Evolutionary conservation across 805 yeast genomes (phyloP), one percentile per base, ranked within the genome.

Genomic region (Gaillardinia entomophila): DNA sequence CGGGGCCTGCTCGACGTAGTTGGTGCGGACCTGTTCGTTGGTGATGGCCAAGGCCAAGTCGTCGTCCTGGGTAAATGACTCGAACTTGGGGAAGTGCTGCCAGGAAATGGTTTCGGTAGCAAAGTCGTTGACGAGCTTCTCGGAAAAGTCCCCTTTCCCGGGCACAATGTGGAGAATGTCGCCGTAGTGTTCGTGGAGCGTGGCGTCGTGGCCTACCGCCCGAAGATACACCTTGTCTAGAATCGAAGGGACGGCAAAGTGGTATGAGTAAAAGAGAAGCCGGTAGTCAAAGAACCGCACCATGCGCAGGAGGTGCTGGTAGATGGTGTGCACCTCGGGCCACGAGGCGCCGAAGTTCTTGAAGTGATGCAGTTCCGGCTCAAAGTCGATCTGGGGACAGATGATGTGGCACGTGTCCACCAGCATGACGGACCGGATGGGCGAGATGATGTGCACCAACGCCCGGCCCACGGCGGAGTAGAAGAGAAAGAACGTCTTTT

Each of bases 401-500:
- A 60, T 36, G 3, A 63, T 45, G 35, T 60, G 41, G 25, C 58
- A 45, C 12, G 66, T 47, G 31, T 66, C 71, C 13, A 59, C 53
- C 14, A 58, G 33, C 43, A 61, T 39, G 3, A 64, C 40, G 5
- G 62, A 50, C 38, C 66, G 48, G 4, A 65, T 48, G 4, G 66
- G 62, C 0, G 68, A 44, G 14, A 58, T 45, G 2, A 59, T 50
- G 28, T 64, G 60, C 16, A 42, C 36, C 19, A 66, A 39, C 6
- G 60, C 41, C 34, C 53, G 61, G 1, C 67, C 71, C 16, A 60
- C 42, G 1, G 65, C 62, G 17, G 41, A 47, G 41, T 42, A 64
- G 28, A 62, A 62, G 24, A 64, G 46, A 34, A 56, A 57, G 30
- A 62, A 50, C 3, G 57, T 51, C 33, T 55, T 56, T 30, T 56